Evolutionary conservation across 345 rosid genomes (phyloP), one percentile per base, ranked within the genome.

Genomic region (Bruguiera sexangula): DNA sequence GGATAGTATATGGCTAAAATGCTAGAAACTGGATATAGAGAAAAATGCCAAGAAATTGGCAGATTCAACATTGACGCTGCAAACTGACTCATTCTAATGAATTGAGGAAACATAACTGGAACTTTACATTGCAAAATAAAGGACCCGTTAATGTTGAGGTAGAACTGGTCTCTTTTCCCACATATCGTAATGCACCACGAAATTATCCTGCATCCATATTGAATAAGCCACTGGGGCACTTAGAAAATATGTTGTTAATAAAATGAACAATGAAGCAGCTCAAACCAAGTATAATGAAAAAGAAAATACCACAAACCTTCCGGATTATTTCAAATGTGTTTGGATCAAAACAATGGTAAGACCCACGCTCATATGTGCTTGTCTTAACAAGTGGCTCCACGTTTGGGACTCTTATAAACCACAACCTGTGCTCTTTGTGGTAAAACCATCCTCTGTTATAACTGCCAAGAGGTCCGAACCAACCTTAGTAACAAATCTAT

Each of bases 81-180:
- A 77, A 79, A 78, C 72, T 65, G 67, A 73, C 70, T 65, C 29
- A 16, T 68, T 75, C 83, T 81, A 74, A 66, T 73, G 73, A 79
- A 68, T 79, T 13, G 18, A 43, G 80, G 66, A 34, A 62, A 55
- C 77, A 76, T 56, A 34, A 39, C 67, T 52, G 63, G 68, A 73
- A 76, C 84, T 92, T 92, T 87, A 89, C 96, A 88, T 34, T 75
- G 81, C 57, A 79, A 78, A 76, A 69, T 26, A 67, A 78, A 84
- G 81, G 68, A 70, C 67, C 55, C 62, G 80, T 78, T 74, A 95
- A 81, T 82, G 98, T 68, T 86, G 97, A 64, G 92, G 96, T 75
- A 90, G 79, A 69, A 76, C 79, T 56, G 95, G 97, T 90, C 87
- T 87, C 91, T 96, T 92, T 86, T 92, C 99, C 85, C 92, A 66